A percentile compares a stretch with the other conserved stretches of the same genome.
Conservation (phyloP, 805 yeast genomes). For the Lipomyces oligophaga region DNA sequence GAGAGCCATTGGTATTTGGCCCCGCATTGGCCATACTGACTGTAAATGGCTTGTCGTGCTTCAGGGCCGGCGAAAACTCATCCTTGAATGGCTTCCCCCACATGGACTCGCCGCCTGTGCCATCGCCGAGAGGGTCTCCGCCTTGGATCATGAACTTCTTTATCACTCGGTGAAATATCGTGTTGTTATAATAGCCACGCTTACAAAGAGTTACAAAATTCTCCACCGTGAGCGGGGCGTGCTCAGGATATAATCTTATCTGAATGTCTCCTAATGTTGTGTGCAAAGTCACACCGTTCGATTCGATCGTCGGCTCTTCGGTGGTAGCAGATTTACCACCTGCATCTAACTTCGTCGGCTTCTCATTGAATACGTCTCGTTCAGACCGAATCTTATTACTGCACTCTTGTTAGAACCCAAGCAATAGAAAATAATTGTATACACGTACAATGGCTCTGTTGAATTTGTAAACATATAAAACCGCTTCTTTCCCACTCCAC, state of each 20-base stretch:
- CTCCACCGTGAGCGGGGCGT: slow-evolving; percentile 44
- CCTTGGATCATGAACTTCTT: slow-evolving; percentile 58
- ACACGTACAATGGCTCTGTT: slow-evolving; percentile 25
- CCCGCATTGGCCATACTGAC: slow-evolving; percentile 64
- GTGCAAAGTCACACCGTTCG: slow-evolving; percentile 36
- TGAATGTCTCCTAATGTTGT: slow-evolving; percentile 46
- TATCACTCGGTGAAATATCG: slow-evolving; percentile 43
- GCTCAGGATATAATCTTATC: slow-evolving; percentile 38
- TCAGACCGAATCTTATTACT: slow-evolving; percentile 17
- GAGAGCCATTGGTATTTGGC: slow-evolving; percentile 56
- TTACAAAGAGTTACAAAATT: slow-evolving; percentile 41
- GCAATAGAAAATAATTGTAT: too few species aligned
- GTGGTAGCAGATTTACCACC: slow-evolving; percentile 2
- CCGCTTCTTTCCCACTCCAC: slow-evolving; percentile 31
- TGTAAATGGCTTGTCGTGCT: slow-evolving; percentile 52
- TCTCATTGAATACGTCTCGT: slow-evolving; percentile 36
- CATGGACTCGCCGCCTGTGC: slow-evolving; percentile 42
- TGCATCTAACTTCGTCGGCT: slow-evolving; percentile 12
- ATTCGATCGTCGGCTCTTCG: too few species aligned
- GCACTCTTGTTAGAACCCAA: too few species aligned
- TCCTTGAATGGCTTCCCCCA: slow-evolving; percentile 44
- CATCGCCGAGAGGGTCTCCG: slow-evolving; percentile 51
- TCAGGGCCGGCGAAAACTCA: slow-evolving; percentile 45
- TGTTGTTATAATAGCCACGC: slow-evolving; percentile 41
- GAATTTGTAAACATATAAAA: slow-evolving; percentile 35